Percentiles rank a stretch among this genome's conserved stretches.
These are phyloP conservation scores for Stenocarpella maydis DNA, from an alignment of 2,329 filamentous ascomycete species.

Conservation along the genomic window DNA sequence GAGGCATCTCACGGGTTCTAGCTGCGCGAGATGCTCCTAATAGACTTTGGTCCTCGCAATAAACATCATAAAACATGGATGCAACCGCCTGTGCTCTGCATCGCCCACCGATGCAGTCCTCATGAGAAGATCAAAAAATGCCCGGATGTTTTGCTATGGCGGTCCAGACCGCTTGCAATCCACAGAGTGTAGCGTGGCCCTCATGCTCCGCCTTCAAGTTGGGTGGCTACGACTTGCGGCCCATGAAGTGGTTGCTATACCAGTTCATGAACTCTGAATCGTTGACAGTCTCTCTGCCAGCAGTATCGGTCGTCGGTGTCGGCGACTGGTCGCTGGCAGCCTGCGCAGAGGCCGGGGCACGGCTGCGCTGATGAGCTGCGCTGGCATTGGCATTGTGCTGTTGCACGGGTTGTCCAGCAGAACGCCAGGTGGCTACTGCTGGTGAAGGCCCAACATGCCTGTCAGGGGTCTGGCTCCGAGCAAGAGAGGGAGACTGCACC, in stretches of 20 bases:
- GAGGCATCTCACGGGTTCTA: neutral
- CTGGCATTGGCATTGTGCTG: neutral
- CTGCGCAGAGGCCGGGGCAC: neutral
- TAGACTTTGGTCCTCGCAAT: neutral
- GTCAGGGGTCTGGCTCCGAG: neutral
- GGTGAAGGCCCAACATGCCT: neutral
- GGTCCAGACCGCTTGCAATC: neutral
- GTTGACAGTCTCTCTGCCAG: neutral
- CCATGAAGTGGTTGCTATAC: slow-evolving; percentile 8
- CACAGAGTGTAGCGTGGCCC: neutral
- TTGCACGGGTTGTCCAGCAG: neutral
- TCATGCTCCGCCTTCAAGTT: neutral
- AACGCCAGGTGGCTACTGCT: neutral
- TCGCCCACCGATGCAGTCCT: neutral
- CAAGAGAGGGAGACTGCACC: neutral
- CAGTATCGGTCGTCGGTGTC: neutral
- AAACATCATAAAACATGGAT: neutral
- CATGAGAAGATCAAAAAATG: neutral
- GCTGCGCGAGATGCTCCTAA: neutral
- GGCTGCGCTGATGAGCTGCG: neutral
- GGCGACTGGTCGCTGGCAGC: neutral
- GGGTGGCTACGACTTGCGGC: neutral
- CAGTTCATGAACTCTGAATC: slow-evolving; percentile 1
- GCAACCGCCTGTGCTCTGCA: neutral
- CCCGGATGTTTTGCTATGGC: too few species aligned